Percentiles rank a stretch among this genome's conserved stretches.
Evolutionary conservation across 192 early-diverging fungal genomes (phyloP).

Genomic region (Phlyctochytrium bullatum): DNA sequence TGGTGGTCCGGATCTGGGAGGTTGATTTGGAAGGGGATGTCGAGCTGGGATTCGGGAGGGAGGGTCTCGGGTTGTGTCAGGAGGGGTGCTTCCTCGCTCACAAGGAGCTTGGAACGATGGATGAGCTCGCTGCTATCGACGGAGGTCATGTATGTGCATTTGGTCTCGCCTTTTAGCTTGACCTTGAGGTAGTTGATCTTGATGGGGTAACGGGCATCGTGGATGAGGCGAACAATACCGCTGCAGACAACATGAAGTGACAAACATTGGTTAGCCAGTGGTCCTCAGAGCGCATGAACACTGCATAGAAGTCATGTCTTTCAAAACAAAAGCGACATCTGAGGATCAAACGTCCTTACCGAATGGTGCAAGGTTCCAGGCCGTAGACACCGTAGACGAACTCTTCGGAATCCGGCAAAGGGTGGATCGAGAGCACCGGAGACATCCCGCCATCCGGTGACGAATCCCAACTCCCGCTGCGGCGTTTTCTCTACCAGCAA

Average conservation of each 20-base stretch:
- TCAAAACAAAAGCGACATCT: too few relatives aligned
- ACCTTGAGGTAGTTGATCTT: slow-evolving; percentile 19
- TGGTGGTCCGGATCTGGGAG: slow-evolving; percentile 31
- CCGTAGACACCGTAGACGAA: slow-evolving; percentile 45
- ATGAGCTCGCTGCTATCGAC: slow-evolving; percentile 6
- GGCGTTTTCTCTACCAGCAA: too few relatives aligned
- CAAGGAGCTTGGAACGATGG: slow-evolving; percentile 7
- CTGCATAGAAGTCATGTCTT: too few relatives aligned
- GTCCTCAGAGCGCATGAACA: too few relatives aligned
- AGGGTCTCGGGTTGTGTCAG: slow-evolving; percentile 25
- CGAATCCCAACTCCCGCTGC: too few relatives aligned
- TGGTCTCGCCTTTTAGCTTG: slow-evolving; percentile 18
- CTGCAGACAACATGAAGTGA: too few relatives aligned
- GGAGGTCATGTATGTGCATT: not conserved
- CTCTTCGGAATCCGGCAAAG: slow-evolving; percentile 2
- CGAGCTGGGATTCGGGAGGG: slow-evolving; percentile 5
- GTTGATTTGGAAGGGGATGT: slow-evolving; percentile 42
- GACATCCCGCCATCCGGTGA: not conserved
- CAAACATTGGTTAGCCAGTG: too few relatives aligned
- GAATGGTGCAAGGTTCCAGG: slow-evolving; percentile 34
- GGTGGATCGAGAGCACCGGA: not conserved
- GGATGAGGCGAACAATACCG: slow-evolving; percentile 22
- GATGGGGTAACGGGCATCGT: slow-evolving; percentile 13
- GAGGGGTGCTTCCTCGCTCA: slow-evolving; percentile 16
- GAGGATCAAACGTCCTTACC: too few relatives aligned